phyloP scores from a whole-genome alignment of 2,329 filamentous ascomycete species.

The Nannizziopsis arthrosporioides region DNA sequence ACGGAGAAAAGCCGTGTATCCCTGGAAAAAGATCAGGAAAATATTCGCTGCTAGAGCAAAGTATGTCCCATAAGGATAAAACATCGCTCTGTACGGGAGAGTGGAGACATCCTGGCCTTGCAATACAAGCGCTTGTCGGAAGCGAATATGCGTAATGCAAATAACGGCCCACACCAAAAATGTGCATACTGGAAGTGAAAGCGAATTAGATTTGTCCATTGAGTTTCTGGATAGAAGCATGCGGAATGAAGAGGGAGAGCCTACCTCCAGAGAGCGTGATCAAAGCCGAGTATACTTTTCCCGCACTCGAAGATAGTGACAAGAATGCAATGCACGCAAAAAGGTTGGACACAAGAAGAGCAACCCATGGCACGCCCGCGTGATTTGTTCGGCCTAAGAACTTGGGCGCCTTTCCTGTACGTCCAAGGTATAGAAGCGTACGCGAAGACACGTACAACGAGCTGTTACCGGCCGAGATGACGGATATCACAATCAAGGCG shows the following conservation, averaged over 20 bases:
- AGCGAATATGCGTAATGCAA: slow-evolving; percentile 33
- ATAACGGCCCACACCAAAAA: slow-evolving; percentile 34
- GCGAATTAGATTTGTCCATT: too few species aligned
- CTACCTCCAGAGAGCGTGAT: slow-evolving; percentile 28
- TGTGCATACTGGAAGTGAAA: slow-evolving; percentile 22
- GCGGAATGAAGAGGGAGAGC: slow-evolving; percentile 1
- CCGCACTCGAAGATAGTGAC: slow-evolving; percentile 23
- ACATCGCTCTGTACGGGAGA: slow-evolving; percentile 39
- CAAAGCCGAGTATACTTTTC: slow-evolving; percentile 23
- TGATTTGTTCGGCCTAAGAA: slow-evolving; percentile 57
- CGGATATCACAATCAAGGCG: slow-evolving; percentile 62
- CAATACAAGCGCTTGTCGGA: slow-evolving; percentile 28
- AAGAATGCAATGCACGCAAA: slow-evolving; percentile 43
- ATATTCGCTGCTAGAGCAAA: slow-evolving; percentile 37
- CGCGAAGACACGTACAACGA: slow-evolving; percentile 68
- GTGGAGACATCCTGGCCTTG: slow-evolving; percentile 30
- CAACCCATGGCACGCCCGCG: slow-evolving; percentile 48
- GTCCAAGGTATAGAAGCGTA: slow-evolving; percentile 64
- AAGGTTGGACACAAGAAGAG: slow-evolving; percentile 58
- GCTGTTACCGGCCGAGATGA: slow-evolving; percentile 59
- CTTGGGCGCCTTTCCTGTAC: slow-evolving; percentile 57
- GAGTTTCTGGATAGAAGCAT: background rate
- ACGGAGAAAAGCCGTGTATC: slow-evolving; percentile 42
- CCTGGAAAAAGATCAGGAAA: slow-evolving; percentile 42
- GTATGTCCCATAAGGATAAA: slow-evolving; percentile 44